Evolutionary conservation across 2,329 filamentous ascomycete species (phyloP).

Genomic region (Fusarium avenaceum): DNA sequence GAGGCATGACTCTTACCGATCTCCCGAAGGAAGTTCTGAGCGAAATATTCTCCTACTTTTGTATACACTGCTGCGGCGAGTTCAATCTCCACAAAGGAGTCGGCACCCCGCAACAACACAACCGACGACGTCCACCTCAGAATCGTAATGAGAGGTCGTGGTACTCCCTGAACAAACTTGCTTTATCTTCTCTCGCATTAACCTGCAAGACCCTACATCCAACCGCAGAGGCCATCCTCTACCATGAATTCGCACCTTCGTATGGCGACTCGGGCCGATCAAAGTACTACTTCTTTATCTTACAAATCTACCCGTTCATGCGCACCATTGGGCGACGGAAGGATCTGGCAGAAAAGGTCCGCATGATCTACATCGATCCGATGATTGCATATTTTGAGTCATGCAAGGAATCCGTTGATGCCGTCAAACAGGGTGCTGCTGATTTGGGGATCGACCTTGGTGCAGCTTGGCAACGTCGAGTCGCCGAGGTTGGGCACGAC

Average conservation of each 20-base stretch:
- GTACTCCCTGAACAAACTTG: background rate
- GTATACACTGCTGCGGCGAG: background rate
- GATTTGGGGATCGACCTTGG: background rate
- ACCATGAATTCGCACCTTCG: background rate
- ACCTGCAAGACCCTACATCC: background rate
- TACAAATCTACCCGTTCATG: background rate
- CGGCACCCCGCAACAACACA: background rate
- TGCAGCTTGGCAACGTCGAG: background rate
- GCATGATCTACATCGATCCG: background rate
- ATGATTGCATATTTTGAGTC: background rate
- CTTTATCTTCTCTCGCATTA: background rate
- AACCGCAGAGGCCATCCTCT: background rate
- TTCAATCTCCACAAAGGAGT: background rate
- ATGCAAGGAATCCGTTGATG: rapidly evolving
- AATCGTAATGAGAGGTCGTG: background rate
- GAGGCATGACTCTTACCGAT: rapidly evolving
- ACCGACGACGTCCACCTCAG: background rate
- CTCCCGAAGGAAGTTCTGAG: background rate
- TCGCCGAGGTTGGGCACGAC: background rate
- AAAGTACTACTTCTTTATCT: rapidly evolving
- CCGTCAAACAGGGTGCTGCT: background rate
- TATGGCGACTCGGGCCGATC: background rate
- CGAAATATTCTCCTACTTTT: background rate
- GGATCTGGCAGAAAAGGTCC: background rate
- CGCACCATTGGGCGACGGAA: background rate